Percentiles rank a stretch among this genome's conserved stretches.
These are phyloP conservation scores for Trametes versicolor DNA, from an alignment of 1,284 basidiomycete species.

Conservation along the genomic window DNA sequence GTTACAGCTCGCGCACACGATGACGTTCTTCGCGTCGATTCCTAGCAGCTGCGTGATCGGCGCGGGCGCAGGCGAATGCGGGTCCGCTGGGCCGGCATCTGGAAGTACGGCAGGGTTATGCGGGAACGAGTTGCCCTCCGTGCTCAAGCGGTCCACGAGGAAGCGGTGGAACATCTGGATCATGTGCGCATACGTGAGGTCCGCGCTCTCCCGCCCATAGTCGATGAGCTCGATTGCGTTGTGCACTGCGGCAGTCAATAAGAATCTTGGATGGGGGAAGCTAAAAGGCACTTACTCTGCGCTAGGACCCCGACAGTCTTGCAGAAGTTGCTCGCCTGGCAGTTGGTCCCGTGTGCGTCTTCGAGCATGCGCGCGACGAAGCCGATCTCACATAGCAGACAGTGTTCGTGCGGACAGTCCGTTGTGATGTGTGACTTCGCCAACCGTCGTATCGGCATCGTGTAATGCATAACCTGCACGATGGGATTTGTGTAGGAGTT, in stretches of 20 bases:
- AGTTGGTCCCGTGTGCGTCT: conserved; percentile 94
- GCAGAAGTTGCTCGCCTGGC: conserved; percentile 97
- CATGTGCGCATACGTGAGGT: conserved; percentile 85
- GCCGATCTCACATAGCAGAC: conserved; percentile 94
- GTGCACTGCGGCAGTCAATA: conserved; percentile 45
- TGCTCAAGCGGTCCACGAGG: conserved; percentile 82
- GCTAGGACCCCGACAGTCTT: conserved; percentile 86
- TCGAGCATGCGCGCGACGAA: conserved; percentile 97
- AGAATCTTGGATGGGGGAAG: conserved; percentile 33
- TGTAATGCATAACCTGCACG: conserved; percentile 92
- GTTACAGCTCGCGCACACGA: conserved; percentile 83
- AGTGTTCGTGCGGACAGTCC: conserved; percentile 89
- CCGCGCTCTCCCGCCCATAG: conserved; percentile 78
- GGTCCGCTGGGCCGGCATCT: conserved; percentile 41
- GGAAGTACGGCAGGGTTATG: conserved; percentile 65
- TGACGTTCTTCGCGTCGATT: conserved; percentile 77
- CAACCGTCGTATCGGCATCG: conserved; percentile 78
- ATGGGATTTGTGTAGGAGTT: conserved; percentile 98
- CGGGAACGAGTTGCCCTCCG: conserved; percentile 73
- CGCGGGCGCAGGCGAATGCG: conserved; percentile 55
- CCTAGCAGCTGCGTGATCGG: conserved; percentile 87
- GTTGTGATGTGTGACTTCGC: conserved; percentile 94
- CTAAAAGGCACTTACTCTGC: conserved; percentile 63
- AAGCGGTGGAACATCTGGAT: conserved; percentile 97
- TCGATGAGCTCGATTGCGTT: conserved; percentile 92